Evolutionary conservation across 2,329 filamentous ascomycete species (phyloP).

Genomic region (Iodosphaeria phyllophila): DNA sequence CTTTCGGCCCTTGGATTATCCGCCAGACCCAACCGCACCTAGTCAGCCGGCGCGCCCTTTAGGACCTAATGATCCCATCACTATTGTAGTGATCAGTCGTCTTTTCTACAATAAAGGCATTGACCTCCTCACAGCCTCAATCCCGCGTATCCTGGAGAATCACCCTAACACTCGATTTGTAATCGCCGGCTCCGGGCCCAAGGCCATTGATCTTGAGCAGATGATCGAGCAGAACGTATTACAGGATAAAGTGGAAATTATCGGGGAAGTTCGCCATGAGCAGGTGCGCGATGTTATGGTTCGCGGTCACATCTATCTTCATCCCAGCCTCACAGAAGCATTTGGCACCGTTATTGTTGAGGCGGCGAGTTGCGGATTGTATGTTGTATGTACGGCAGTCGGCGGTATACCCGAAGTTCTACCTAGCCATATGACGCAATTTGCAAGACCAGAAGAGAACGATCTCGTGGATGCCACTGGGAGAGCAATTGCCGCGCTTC

Average conservation of each 20-base stretch:
- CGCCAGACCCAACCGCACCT: conserved; percentile 13
- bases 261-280: conserved; percentile 85
- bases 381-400: conserved; percentile 91
- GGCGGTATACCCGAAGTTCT: conserved; percentile 94
- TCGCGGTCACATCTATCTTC: conserved; percentile 86
- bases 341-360: conserved; percentile 98
- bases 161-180: conserved; percentile 93
- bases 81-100: conserved; percentile 90
- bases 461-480: conserved; percentile 81
- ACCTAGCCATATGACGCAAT: conserved; percentile 91
- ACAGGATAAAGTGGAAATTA: conserved; percentile 81
- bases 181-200: conserved; percentile 87
- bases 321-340: conserved; percentile 86
- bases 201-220: conserved; percentile 93
- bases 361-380: conserved; percentile 85
- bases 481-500: conserved; percentile 69
- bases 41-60: no score
- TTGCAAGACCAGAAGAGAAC: conserved; percentile 91
- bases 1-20: conserved; percentile 53
- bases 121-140: conserved; percentile 87
- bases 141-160: conserved; percentile 74
- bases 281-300: conserved; percentile 97
- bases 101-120: conserved; percentile 98
- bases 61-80: conserved; percentile 72
- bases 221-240: conserved; percentile 93